phyloP scores from a whole-genome alignment of 2,329 filamentous ascomycete species.

The Phyllachora maydis region DNA sequence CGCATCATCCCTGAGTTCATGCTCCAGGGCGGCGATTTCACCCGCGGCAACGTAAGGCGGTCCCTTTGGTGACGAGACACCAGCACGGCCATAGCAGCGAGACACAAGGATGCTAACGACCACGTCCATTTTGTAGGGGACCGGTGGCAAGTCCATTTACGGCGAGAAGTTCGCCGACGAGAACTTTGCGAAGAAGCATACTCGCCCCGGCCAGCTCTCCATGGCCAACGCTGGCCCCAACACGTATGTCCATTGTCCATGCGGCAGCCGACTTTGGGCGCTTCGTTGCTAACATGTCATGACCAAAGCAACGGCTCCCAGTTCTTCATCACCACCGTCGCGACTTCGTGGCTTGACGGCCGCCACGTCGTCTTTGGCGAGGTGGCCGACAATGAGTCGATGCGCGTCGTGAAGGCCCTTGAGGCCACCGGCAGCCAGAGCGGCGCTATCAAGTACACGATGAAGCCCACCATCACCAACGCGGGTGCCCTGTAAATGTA shows the following conservation, averaged over 20 bases:
- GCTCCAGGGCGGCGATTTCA: slow-evolving; percentile 94
- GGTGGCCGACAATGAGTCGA: slow-evolving; percentile 30
- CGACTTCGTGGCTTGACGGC: slow-evolving; percentile 67
- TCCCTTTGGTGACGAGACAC: no score
- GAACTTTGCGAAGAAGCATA: slow-evolving; percentile 69
- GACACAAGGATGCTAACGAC: not conserved
- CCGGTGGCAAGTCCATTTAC: slow-evolving; percentile 86
- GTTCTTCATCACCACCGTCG: slow-evolving; percentile 92
- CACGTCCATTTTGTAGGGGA: slow-evolving; percentile 39
- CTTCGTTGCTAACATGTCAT: slow-evolving; percentile 21
- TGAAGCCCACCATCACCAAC: slow-evolving; percentile 36
- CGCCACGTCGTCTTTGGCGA: slow-evolving; percentile 75
- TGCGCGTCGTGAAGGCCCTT: slow-evolving; percentile 35
- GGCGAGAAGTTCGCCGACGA: slow-evolving; percentile 87
- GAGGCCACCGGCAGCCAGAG: slow-evolving; percentile 36
- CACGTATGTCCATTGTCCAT: slow-evolving; percentile 40
- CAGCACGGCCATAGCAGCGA: no score
- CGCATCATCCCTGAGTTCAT: slow-evolving; percentile 86
- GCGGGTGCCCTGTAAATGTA: no score
- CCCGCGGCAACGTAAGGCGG: slow-evolving; percentile 75
- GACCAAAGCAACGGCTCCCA: slow-evolving; percentile 77
- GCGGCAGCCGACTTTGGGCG: no score
- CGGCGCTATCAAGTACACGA: slow-evolving; percentile 32
- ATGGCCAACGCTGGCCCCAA: slow-evolving; percentile 94
- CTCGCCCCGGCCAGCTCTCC: slow-evolving; percentile 58